Percentiles rank a stretch among this genome's conserved stretches.
Conservation (phyloP, 2,329 filamentous ascomycete genomes). For the Alternaria brassicicola region DNA sequence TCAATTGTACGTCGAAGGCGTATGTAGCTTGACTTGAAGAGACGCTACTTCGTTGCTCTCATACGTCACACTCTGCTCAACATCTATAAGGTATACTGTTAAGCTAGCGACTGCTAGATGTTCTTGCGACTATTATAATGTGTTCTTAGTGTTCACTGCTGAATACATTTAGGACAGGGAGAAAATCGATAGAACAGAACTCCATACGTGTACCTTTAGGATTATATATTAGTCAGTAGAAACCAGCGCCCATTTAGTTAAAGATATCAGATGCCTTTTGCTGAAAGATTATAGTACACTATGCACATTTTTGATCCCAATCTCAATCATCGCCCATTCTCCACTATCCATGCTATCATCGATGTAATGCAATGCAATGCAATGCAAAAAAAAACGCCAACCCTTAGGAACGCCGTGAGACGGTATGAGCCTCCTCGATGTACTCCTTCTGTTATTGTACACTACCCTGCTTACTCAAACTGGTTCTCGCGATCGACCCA, state of each 20-base stretch:
- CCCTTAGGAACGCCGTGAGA: constrained; percentile 8
- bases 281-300: constrained; percentile 28
- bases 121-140: too few species aligned
- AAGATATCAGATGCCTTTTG: constrained; percentile 2
- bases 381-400: constrained; percentile 32
- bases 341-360: constrained; percentile 9
- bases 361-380: not conserved
- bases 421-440: not conserved
- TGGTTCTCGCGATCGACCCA: constrained; percentile 93
- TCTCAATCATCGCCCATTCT: constrained; percentile 2
- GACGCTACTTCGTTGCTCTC: too few species aligned
- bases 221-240: too few species aligned
- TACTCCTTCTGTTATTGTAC: not conserved
- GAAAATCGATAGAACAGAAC: too few species aligned
- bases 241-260: not conserved
- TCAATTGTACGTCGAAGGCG: not conserved
- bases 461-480: constrained; percentile 69
- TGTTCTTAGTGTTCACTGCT: too few species aligned
- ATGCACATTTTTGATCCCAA: constrained; percentile 21
- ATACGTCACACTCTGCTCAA: too few species aligned
- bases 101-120: too few species aligned
- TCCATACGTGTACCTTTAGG: too few species aligned
- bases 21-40: too few species aligned
- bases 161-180: too few species aligned
- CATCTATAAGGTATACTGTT: too few species aligned